Base-by-base conservation (phyloP, 2,329 filamentous ascomycete species). In the Calycina herbarum region DNA sequence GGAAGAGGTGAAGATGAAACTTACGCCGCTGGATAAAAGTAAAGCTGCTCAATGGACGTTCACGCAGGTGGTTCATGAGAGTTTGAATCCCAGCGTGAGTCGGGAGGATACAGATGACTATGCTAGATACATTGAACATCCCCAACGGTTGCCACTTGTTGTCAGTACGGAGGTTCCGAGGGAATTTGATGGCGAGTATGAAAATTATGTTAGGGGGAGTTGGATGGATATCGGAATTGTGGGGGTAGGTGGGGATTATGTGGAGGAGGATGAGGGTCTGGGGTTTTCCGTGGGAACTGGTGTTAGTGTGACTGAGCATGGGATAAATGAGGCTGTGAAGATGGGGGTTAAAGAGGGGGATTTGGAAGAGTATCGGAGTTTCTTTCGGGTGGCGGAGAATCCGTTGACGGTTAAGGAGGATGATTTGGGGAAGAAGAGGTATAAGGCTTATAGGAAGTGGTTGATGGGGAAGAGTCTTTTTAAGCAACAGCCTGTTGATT, bases 361-460 rank as follows among this genome's bases (percentile, higher is more conserved):
- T 69, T 74, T 89, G 57, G 85, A 85, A 24, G 86, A 92, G 65
- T 97, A 96, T 77, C 82, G 82, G 35, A 91, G 95, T 68, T 90
- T 95, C 73, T 77, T 97, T 64, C 86, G 84, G 56, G 86, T 95
- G 13, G 87, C 86, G 4, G 91, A 95, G 67, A 92, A 97, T 73
- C 92, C 93, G 20, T 80, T 99, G 62, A 96, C 92, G 2, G 94
- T 98, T 15, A 89, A 88, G 1, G 89, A 94, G 57, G 94, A 96
- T 74, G 95, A 98, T 77, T 84, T 88, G 57, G 84, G 85, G 51
- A 98, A 96, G 85, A 97, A 98, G 83, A 84, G 95, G 72, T 99
- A 99, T 78, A 98, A 97, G 79, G 92, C 94, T 10, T 99, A 99
- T 79, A 82, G 89, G 73, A 96, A 97, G 79, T 99, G 95, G 94